Evolutionary conservation across 176 grass and related monocot genomes (phyloP).

Genomic region (Bromus sterilis): DNA sequence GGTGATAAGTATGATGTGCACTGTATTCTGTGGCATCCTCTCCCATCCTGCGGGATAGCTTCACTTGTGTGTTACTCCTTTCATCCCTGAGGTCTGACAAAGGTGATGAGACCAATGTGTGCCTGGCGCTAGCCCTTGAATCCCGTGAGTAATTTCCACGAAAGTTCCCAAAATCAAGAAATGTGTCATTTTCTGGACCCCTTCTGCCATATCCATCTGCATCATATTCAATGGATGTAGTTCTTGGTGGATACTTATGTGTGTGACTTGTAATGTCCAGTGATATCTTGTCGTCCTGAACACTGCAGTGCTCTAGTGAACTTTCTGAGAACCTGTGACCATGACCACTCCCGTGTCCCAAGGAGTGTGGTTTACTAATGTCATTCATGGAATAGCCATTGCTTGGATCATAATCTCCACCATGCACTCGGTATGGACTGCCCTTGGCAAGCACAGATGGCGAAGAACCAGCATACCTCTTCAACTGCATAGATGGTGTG

Average conservation of each 20-base stretch:
- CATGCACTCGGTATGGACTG: background rate
- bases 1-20: background rate
- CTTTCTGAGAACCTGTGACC: conserved; percentile 30
- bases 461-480: conserved; percentile 40
- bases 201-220: conserved; percentile 11
- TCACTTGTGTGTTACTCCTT: conserved; percentile 19
- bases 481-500: conserved; percentile 13
- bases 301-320: conserved; percentile 5
- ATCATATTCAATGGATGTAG: conserved; percentile 21
- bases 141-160: conserved; percentile 37
- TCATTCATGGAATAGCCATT: conserved; percentile 19
- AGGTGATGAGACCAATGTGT: conserved; percentile 27
- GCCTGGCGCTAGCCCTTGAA: conserved; percentile 14
- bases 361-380: conserved; percentile 29
- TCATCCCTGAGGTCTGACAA: conserved; percentile 26
- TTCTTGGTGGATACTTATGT: conserved; percentile 24
- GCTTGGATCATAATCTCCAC: conserved; percentile 10
- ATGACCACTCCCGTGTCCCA: conserved; percentile 14
- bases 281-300: conserved; percentile 16
- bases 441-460: conserved; percentile 38
- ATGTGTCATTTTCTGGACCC: conserved; percentile 14
- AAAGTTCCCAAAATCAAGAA: conserved; percentile 37
- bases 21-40: conserved; percentile 9
- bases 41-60: conserved; percentile 25
- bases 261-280: conserved; percentile 14